Percentiles rank a stretch among this genome's conserved stretches.
Conservation (phyloP, 2,329 filamentous ascomycete species). For the Rhinocladiella similis region DNA sequence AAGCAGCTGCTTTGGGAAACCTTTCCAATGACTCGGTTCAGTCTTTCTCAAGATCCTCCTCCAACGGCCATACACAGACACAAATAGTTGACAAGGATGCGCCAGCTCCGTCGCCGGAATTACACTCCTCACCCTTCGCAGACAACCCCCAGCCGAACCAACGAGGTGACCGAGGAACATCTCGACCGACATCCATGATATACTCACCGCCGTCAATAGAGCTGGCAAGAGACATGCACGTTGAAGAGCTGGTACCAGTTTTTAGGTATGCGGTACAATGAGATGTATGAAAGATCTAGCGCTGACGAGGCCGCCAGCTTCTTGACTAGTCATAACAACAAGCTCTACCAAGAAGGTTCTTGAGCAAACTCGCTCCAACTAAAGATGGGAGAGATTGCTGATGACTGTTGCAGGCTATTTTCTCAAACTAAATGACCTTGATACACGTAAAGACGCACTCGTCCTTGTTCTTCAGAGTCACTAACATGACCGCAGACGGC, state of each 20-base stretch:
- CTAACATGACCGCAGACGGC: conserved; percentile 62
- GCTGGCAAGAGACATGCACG: conserved; percentile 71
- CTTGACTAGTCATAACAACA: conserved; percentile 92
- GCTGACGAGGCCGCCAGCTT: conserved; percentile 45
- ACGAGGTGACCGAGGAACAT: conserved; percentile 15
- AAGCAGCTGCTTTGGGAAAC: conserved; percentile 23
- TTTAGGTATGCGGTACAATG: conserved; percentile 57
- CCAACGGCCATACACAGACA: conserved; percentile 16
- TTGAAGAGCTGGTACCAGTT: conserved; percentile 90
- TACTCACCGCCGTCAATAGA: conserved; percentile 74
- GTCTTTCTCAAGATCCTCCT: conserved; percentile 13
- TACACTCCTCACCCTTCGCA: conserved; percentile 11
- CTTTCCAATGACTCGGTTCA: conserved; percentile 15
- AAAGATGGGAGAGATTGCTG: not conserved
- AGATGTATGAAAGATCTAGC: not conserved
- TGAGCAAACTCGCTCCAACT: not conserved
- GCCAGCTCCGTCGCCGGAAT: conserved; percentile 17
- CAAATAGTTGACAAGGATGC: conserved; percentile 20
- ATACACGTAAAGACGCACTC: conserved; percentile 68
- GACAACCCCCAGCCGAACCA: conserved; percentile 16
- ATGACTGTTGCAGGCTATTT: conserved; percentile 65
- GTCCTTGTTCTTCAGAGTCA: not conserved
- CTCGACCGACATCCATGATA: conserved; percentile 26
- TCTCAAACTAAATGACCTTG: conserved; percentile 91
- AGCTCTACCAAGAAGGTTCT: conserved; percentile 83